Base-by-base conservation (phyloP, 192 early-diverging fungal species). In the Coemansia sp. region DNA sequence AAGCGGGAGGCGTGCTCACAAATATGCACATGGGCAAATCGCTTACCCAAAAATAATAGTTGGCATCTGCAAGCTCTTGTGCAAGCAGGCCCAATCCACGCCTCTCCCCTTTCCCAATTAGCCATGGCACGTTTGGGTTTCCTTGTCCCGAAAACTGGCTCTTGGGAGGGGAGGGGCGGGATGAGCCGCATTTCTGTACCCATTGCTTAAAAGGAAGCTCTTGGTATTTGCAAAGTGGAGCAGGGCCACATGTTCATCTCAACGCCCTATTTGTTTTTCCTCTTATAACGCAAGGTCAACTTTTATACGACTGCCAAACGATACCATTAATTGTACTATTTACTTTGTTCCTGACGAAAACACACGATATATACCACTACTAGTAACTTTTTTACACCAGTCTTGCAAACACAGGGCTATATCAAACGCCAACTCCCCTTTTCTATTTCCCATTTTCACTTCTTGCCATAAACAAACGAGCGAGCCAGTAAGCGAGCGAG, bases 91-190 rank as follows among this genome's bases (percentile, higher is more conserved):
- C 22, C 44, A 47, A 47, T 11, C 44, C 44, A 4, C 44, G 6
- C 44, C 34, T 36, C 44, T 47, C 44, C 19, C 40, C n/a, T n/a
- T 36, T 36, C 44, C 44, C 44, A 47, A 47, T 42, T 42, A 25
- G 19, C 20, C n/a, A 47, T 22, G 7, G 38, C 6, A 1, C 38
- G 38, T 41, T 17, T 13, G n/a, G n/a, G n/a, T 40, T 14, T 40
- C 13, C 17, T 41, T 17, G 38, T 15, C 38, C 38, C 10, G 13
- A 13, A 17, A 13, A n/a, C n/a, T n/a, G n/a, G n/a, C n/a, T n/a
- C n/a, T n/a, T n/a, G n/a, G n/a, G n/a, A n/a, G n/a, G n/a, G n/a
- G n/a, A n/a, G n/a, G n/a, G n/a, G n/a, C n/a, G n/a, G n/a, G n/a
- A n/a, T n/a, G n/a, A n/a, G n/a, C n/a, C n/a, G n/a, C n/a, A n/a